Evolutionary conservation across 139 green algal species (phyloP).

Genomic region (Asterochloris erici): DNA sequence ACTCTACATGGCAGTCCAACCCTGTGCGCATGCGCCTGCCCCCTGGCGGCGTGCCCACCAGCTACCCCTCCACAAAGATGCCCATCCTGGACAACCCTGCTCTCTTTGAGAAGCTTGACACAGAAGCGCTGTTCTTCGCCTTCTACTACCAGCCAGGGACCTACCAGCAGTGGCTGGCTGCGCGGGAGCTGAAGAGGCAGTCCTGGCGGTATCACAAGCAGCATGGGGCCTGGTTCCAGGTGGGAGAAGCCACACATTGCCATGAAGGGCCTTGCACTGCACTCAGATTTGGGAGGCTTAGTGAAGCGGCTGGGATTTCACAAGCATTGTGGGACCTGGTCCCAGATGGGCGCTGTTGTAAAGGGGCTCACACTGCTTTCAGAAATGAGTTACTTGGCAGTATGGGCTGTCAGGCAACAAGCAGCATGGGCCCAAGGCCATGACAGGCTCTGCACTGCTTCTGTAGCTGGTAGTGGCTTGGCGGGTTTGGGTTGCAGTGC

Average conservation of each 20-base stretch:
- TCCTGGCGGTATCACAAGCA: conserved; percentile 95
- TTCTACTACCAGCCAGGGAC: conserved; percentile 96
- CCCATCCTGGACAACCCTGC: conserved; percentile 73
- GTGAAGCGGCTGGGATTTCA: too few relatives aligned
- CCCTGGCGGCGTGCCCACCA: conserved; percentile 57
- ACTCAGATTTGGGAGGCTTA: too few relatives aligned
- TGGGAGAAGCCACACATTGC: neutral
- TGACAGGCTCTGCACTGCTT: too few relatives aligned
- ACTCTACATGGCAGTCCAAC: conserved; percentile 51
- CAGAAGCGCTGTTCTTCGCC: conserved; percentile 95
- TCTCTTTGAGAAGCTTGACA: conserved; percentile 91
- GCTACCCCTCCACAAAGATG: conserved; percentile 64
- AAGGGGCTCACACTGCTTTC: too few relatives aligned
- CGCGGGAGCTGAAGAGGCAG: conserved; percentile 89
- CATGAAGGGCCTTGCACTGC: too few relatives aligned
- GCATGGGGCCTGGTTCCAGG: conserved; percentile 87
- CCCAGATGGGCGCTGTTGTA: too few relatives aligned
- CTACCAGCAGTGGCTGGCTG: conserved; percentile 90
- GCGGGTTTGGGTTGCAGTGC: too few relatives aligned
- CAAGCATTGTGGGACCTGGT: too few relatives aligned
- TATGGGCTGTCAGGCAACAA: too few relatives aligned
- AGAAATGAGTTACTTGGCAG: too few relatives aligned
- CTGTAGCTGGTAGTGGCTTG: too few relatives aligned
- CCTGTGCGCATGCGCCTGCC: conserved; percentile 47
- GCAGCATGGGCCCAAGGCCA: too few relatives aligned